A percentile compares a stretch with the other conserved stretches of the same genome.
phyloP scores from a whole-genome alignment of 2,329 filamentous ascomycete species.

The Amylocarpus encephaloides region DNA sequence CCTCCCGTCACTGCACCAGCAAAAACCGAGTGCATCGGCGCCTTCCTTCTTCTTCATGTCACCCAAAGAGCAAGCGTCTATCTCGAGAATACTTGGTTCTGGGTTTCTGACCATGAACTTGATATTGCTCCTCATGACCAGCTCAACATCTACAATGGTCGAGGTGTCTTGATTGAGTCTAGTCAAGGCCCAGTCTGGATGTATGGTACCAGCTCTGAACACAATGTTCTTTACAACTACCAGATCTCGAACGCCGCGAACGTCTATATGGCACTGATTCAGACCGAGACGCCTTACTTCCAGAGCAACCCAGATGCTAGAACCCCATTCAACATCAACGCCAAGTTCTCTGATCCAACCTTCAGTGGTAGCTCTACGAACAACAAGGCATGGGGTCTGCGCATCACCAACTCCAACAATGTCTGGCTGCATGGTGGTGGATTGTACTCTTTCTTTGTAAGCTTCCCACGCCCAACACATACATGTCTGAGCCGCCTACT shows the following conservation, averaged over 20 bases:
- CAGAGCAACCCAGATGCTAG: conserved; percentile 74
- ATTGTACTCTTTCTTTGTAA: conserved; percentile 68
- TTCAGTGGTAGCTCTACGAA: conserved; percentile 44
- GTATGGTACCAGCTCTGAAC: conserved; percentile 67
- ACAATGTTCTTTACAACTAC: conserved; percentile 72
- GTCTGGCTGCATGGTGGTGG: conserved; percentile 67
- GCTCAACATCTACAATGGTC: conserved; percentile 82
- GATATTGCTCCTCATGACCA: conserved; percentile 68
- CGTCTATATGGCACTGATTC: conserved; percentile 76
- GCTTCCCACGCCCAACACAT: not conserved
- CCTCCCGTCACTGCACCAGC: conserved; percentile 53
- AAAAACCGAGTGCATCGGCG: conserved; percentile 63
- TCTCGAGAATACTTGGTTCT: conserved; percentile 85
- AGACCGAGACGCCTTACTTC: conserved; percentile 86
- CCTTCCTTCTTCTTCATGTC: conserved; percentile 64
- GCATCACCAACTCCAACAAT: conserved; percentile 60
- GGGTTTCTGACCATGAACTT: conserved; percentile 86
- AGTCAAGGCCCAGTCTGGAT: conserved; percentile 70
- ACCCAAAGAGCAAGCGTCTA: conserved; percentile 61
- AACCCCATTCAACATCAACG: conserved; percentile 55
- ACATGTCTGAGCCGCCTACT: not conserved
- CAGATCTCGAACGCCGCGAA: conserved; percentile 71
- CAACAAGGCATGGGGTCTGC: conserved; percentile 71
- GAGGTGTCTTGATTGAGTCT: conserved; percentile 64
- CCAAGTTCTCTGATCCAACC: conserved; percentile 58